Base-by-base conservation (phyloP, 306 rosid genomes). In the Quercus gilva region DNA sequence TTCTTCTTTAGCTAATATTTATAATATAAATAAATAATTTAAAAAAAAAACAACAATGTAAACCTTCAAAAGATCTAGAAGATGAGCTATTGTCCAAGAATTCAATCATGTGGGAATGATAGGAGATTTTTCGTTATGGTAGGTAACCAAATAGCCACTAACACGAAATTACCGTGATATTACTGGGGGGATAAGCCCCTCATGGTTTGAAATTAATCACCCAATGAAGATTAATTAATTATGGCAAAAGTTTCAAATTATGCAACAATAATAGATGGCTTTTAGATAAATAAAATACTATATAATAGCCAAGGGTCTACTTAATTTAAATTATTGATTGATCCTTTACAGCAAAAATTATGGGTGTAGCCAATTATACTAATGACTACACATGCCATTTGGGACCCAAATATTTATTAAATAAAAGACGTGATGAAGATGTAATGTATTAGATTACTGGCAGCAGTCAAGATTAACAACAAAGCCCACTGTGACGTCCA, bases 401-500 rank as follows among this genome's bases (percentile, higher is more conserved):
- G 71, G 25, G 43, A 33, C 69, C 78, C 43, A 52, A 21, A 58
- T 26, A 17, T 71, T 72, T 71, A 41, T 1, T 19, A 11, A 55
- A 26, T 77, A 75, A 65, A 55, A 35, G 80, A 76, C 67, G 53
- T 49, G 53, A 76, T 20, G 55, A 10, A 41, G 20, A 76, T 35
- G 35, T 29, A 35, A 56, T 67, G 69, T 60, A 57, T 33, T 76
- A 74, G 73, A 80, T 76, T 74, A 21, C 21, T 20, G 53, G 78
- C 64, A 84, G 82, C 78, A 74, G 83, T 85, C 90, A 70, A 69
- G 82, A 69, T 41, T 41, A 41, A 79, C 56, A 76, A 75, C 71
- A 87, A 82, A 78, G 79, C 87, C 85, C 87, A 83, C 77, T 82
- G 86, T 88, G 91, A 87, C 64, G 71, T 87, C 88, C 25, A 49